Evolutionary conservation across 1,284 basidiomycete genomes (phyloP).

Genomic region (Apiotrichum gracile): DNA sequence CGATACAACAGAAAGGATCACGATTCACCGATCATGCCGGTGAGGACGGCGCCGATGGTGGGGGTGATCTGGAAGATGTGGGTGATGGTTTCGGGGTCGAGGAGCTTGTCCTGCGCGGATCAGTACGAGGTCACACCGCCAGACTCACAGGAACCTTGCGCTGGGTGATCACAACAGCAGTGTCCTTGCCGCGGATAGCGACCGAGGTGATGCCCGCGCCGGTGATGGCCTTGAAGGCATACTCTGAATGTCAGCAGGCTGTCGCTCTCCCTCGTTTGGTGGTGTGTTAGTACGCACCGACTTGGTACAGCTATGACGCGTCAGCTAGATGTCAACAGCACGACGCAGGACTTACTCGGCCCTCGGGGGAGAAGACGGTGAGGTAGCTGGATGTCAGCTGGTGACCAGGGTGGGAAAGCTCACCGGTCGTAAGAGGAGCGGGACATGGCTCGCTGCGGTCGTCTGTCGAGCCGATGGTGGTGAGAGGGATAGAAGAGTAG

Average conservation of each 20-base stretch:
- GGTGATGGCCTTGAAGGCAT: constrained; percentile 99
- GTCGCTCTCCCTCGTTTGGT: not conserved
- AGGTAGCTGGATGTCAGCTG: constrained; percentile 44
- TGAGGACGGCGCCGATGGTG: constrained; percentile 96
- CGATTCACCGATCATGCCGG: constrained; percentile 76
- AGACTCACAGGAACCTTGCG: constrained; percentile 88
- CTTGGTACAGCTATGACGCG: constrained; percentile 65
- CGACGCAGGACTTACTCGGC: constrained; percentile 33
- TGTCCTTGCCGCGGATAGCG: constrained; percentile 88
- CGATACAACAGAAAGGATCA: not conserved
- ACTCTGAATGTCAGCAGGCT: constrained; percentile 58
- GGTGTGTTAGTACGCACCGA: constrained; percentile 60
- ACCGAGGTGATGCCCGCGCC: constrained; percentile 93
- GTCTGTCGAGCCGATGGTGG: not conserved
- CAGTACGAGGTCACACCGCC: not conserved
- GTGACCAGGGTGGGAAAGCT: not conserved
- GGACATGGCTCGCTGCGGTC: constrained; percentile 28
- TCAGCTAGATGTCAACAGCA: not conserved
- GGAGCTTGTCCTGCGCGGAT: constrained; percentile 78
- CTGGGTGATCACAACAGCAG: constrained; percentile 91
- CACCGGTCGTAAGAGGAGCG: constrained; percentile 47
- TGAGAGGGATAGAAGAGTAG: not conserved
- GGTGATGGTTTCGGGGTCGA: constrained; percentile 90
- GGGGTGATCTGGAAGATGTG: constrained; percentile 96
- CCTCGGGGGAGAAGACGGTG: constrained; percentile 51